Percentiles rank a stretch among this genome's conserved stretches.
Conservation (phyloP, 164 flowering plant species). For the Hamamelis virginiana region DNA sequence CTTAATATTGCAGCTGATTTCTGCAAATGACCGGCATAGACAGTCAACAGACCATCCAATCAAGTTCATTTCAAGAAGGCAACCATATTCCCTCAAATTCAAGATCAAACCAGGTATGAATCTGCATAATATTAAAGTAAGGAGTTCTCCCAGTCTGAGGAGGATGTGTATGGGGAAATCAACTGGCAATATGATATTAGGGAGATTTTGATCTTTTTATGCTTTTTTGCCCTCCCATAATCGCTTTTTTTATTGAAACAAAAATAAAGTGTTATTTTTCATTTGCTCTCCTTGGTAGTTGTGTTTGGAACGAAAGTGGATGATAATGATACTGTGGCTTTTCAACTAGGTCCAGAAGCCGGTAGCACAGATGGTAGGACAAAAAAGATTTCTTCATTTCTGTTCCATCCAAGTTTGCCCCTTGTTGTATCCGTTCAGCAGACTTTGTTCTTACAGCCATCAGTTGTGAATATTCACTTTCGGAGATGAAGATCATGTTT, state of each 20-base stretch:
- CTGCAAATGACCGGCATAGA: slow-evolving; percentile 84
- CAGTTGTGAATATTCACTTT: slow-evolving; percentile 90
- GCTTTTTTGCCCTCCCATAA: too few relatives aligned
- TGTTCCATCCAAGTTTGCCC: slow-evolving; percentile 89
- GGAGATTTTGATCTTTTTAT: too few relatives aligned
- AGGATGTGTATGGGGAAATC: neutral
- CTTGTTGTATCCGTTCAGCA: slow-evolving; percentile 88
- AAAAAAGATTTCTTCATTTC: slow-evolving; percentile 75
- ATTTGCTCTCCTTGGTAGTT: too few relatives aligned
- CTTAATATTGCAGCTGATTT: slow-evolving; percentile 68
- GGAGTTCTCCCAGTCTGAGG: too few relatives aligned
- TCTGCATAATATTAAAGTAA: too few relatives aligned
- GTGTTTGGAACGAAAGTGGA: too few relatives aligned
- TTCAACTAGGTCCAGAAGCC: slow-evolving; percentile 70
- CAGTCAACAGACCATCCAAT: slow-evolving; percentile 90
- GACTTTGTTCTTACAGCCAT: slow-evolving; percentile 67
- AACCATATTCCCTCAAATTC: slow-evolving; percentile 66
- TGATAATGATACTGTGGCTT: slow-evolving; percentile 5
- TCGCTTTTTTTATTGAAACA: too few relatives aligned
- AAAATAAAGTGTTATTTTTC: too few relatives aligned
- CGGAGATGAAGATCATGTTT: slow-evolving; percentile 49
- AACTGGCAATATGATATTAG: too few relatives aligned
- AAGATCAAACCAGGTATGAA: slow-evolving; percentile 96
- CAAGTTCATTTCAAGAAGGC: slow-evolving; percentile 81
- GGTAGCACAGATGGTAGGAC: slow-evolving; percentile 66